Base-by-base conservation (phyloP, 106 monocot genomes). In the Dendrobium catenatum region DNA sequence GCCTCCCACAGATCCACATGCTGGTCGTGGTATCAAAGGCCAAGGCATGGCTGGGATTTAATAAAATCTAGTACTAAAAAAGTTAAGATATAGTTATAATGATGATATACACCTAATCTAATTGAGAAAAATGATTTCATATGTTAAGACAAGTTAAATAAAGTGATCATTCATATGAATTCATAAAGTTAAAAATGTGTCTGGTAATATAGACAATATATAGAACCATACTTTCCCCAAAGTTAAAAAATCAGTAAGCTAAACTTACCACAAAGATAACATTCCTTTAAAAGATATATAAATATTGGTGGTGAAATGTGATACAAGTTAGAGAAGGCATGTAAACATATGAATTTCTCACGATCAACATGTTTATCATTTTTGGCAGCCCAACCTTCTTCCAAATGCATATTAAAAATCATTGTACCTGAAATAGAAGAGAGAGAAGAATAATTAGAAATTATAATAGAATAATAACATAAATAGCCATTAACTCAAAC, bases 271-370 rank as follows among this genome's bases (percentile, higher is more conserved):
- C 68, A 88, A 29, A 85, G 42, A 68, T 98, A 98, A 61, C 90
- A 94, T 68, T 94, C 97, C 88, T 93, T 98, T 58, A 98, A 78
- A 68, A 98, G 89, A 83, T 86, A 98, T 2, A 98, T 84, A 78
- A 98, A 98, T 15, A 83, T 82, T 24, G 89, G 91, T 29, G 97
- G 94, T 42, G 94, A 85, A 48, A 87, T 68, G 67, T 88, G 94
- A 13, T 91, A 93, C 72, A 98, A 72, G 68, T 98, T 89, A 19
- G 94, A 89, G 85, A 94, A 98, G 20, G 88, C 80, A 82, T 98
- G 97, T 81, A 94, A 81, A 70, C 85, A 88, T 46, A 94, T 88
- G 11, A 77, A 42, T 41, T 76, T 26, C 17, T 68, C 78, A 56
- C 78, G 58, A 76, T 80, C 17, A 55, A 70, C 77, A 68, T 81